Evolutionary conservation across 2,329 filamentous ascomycete genomes (phyloP).

Genomic region (Teratosphaeria zuluensis): DNA sequence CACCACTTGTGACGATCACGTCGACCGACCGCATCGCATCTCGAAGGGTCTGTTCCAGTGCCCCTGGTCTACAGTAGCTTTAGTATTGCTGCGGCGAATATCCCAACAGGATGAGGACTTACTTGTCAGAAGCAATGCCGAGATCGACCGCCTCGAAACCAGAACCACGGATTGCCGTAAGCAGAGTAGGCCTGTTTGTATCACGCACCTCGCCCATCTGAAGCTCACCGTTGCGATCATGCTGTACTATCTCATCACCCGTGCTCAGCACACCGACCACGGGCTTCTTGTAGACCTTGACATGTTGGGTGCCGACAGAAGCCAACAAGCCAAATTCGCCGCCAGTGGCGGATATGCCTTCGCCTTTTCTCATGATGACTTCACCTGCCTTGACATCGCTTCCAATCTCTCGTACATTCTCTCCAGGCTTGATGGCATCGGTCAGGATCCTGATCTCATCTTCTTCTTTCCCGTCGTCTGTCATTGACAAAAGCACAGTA

Average conservation of each 20-base stretch:
- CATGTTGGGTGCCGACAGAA: conserved; percentile 64
- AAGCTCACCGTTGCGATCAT: conserved; percentile 53
- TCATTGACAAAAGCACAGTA: conserved; percentile 64
- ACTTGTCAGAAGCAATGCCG: conserved; percentile 70
- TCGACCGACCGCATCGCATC: conserved; percentile 65
- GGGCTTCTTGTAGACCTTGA: conserved; percentile 65
- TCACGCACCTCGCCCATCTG: conserved; percentile 80
- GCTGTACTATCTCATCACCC: conserved; percentile 83
- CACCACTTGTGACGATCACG: conserved; percentile 81
- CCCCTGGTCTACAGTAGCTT: conserved; percentile 45
- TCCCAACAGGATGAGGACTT: conserved; percentile 13
- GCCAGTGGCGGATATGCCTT: conserved; percentile 74
- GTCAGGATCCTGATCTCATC: conserved; percentile 79
- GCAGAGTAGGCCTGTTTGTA: conserved; percentile 79
- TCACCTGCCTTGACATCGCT: conserved; percentile 69
- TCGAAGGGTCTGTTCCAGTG: conserved; percentile 68
- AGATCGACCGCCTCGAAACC: conserved; percentile 76
- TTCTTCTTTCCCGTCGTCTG: conserved; percentile 75
- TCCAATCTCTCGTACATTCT: conserved; percentile 86
- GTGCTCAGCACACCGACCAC: conserved; percentile 82
- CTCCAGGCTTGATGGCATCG: conserved; percentile 60
- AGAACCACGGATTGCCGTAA: conserved; percentile 64
- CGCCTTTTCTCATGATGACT: conserved; percentile 64
- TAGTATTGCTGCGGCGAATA: no score
- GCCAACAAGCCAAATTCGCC: conserved; percentile 87